Base-by-base conservation (phyloP, 2,329 filamentous ascomycete genomes). In the Calonectria leucothoes region DNA sequence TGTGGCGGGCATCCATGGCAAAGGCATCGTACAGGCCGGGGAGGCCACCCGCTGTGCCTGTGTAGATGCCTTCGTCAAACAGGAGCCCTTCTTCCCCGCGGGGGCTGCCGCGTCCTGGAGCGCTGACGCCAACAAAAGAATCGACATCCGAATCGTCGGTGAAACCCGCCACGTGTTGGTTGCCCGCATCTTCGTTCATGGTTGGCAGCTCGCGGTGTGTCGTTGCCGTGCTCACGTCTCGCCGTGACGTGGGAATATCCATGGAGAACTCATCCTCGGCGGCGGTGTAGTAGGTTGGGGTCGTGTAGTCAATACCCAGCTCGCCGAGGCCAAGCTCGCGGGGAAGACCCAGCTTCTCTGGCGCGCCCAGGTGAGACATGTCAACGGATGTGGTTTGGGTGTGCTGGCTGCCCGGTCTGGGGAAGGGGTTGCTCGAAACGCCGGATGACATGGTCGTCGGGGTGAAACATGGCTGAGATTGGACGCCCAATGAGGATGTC, bases 321-420 rank as follows among this genome's bases (percentile, higher is more conserved):
- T 72, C 66, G 20, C 66, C 63, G 29, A 39, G 61, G 1, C 51
- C 73, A 4, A 67, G 64, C 7, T 80, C 71, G 15, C 66, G 72
- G n/a, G 74, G 74, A 11, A 74, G 71, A 2, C 48, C 61, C 1
- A 86, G 79, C 33, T 80, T 81, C 3, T 81, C 76, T 4, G 77
- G 78, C 1, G 74, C 69, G 0, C 65, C 67, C 25, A 74, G 73
- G 1, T 78, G 29, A 27, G 78, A 77, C 5, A 71, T 72, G 70
- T 89, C 87, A 37, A 89, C 79, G 0, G 88, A 89, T 0, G 87
- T 89, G 45, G 84, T 85, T 4, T 86, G 83, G 0, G 87, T 88
- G 59, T 88, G 87, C 6, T 84, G 84, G 0, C 87, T 88, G 25
- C 82, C 80, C 0, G 86, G 85, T 6, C 84, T 78, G 1, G 77